Base-by-base conservation (phyloP, 2,329 filamentous ascomycete species). In the Fusarium ramigenum region DNA sequence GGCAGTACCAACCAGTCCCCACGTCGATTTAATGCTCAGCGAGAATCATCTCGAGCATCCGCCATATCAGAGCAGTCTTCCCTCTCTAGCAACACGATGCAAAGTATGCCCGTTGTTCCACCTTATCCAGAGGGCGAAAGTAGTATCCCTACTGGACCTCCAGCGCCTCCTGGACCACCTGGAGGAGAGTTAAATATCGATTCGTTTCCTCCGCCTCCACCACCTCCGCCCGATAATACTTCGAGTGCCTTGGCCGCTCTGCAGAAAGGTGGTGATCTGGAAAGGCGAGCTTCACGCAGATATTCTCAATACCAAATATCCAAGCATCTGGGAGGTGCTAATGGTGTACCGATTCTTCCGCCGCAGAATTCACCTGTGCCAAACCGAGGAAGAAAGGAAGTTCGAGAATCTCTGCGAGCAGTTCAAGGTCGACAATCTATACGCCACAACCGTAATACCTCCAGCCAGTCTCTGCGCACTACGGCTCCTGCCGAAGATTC, bases 241-340 rank as follows among this genome's bases (percentile, higher is more conserved):
- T 93, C 96, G 77, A 97, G 97, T 84, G 96, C 96, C 9, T 85
- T 99, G 59, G 94, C 94, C 54, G 95, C 95, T 57, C 83, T 99
- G 74, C 96, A 98, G 82, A 91, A 95, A 82, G 95, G 95, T 39
- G 96, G 96, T 25, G 95, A 98, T 75, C 85, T 99, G 56, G 96
- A 99, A 83, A 90, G 96, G 79, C 89, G 96, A 80, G 96, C 96
- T 2, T 99, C 96, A 19, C 89, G 96, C 75, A 88, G 96, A 78
- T 99, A 98, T 80, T 98, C 96, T 4, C 93, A 95, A 60, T 99
- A 98, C 80, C 96, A 99, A 79, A 97, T 99, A 75, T 94, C 94
- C 50, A 98, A 98, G 80, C 95, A 97, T 78, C 86, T 98, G 4
- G 96, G 96, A 16, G 89, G 91, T 21, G 92, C 92, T 43, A 95